Conservation (phyloP, 352 stramenopile species). For the Pythium grandisporangium region DNA sequence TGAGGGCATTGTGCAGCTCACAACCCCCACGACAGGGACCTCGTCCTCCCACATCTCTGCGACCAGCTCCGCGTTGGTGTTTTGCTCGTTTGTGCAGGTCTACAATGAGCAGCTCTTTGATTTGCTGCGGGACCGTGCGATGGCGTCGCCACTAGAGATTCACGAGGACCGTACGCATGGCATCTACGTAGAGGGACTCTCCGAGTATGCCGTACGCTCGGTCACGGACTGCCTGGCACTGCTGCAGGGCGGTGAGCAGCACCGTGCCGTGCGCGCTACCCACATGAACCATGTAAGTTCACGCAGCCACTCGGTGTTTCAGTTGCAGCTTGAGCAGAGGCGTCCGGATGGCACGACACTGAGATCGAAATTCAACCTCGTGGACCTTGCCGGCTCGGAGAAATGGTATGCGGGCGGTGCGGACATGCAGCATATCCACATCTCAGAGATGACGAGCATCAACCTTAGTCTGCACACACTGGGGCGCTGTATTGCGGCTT, state of each 20-base stretch:
- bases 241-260: conserved; percentile 74
- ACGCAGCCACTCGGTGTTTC: conserved; percentile 87
- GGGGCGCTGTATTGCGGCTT: conserved; percentile 78
- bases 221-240: conserved; percentile 83
- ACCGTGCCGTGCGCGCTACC: conserved; percentile 85
- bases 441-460: conserved; percentile 93
- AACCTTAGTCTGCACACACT: conserved; percentile 91
- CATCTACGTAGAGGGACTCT: conserved; percentile 89
- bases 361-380: conserved; percentile 92
- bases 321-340: conserved; percentile 74
- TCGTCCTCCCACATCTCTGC: no score
- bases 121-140: conserved; percentile 73
- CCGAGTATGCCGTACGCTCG: conserved; percentile 82
- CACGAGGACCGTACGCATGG: conserved; percentile 79
- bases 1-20: conserved; percentile 49
- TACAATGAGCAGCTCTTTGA: conserved; percentile 92
- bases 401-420: conserved; percentile 87
- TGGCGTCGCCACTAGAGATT: conserved; percentile 71
- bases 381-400: conserved; percentile 91
- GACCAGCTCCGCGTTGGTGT: conserved; percentile 35
- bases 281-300: conserved; percentile 89
- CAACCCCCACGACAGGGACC: no score
- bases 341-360: conserved; percentile 59
- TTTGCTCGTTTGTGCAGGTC: conserved; percentile 85
- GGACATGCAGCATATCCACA: conserved; percentile 79